Percentiles rank a stretch among this genome's conserved stretches.
phyloP scores from a whole-genome alignment of 208 protist species.

The Phytomonas serpens region DNA sequence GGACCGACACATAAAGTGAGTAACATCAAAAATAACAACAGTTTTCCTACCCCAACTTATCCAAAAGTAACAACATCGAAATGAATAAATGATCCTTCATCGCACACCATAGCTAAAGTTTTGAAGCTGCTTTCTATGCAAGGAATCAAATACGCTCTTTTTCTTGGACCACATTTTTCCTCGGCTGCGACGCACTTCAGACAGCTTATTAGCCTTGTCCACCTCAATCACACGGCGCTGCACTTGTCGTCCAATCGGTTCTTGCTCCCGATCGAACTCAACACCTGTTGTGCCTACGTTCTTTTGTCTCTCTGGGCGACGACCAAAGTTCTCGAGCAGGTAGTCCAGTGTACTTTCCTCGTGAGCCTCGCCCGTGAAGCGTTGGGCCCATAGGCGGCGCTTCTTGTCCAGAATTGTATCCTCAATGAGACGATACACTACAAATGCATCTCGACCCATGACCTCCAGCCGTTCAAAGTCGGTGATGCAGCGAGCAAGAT shows the following conservation, averaged over 20 bases:
- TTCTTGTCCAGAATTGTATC: constrained; percentile 75
- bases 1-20: neutral
- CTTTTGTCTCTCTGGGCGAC: constrained; percentile 46
- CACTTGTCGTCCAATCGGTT: constrained; percentile 85
- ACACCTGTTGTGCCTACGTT: constrained; percentile 72
- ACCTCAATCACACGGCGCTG: constrained; percentile 80
- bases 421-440: constrained; percentile 74
- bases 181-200: constrained; percentile 56
- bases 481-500: constrained; percentile 51
- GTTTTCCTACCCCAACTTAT: neutral
- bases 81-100: constrained; percentile 11
- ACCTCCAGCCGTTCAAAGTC: constrained; percentile 58
- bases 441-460: constrained; percentile 65
- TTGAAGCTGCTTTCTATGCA: constrained; percentile 86
- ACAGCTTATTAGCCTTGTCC: constrained; percentile 75
- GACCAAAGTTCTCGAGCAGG: constrained; percentile 86
- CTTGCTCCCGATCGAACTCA: constrained; percentile 88
- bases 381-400: constrained; percentile 66
- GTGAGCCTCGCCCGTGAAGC: constrained; percentile 76
- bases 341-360: constrained; percentile 87
- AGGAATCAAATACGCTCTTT: constrained; percentile 70
- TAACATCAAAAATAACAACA: neutral
- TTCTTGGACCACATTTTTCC: constrained; percentile 84
- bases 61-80: neutral
- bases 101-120: constrained; percentile 76